These are phyloP conservation scores for Aspergillus egyptiacus DNA, from an alignment of 495 filamentous ascomycete genomes.

Conservation along the genomic window DNA sequence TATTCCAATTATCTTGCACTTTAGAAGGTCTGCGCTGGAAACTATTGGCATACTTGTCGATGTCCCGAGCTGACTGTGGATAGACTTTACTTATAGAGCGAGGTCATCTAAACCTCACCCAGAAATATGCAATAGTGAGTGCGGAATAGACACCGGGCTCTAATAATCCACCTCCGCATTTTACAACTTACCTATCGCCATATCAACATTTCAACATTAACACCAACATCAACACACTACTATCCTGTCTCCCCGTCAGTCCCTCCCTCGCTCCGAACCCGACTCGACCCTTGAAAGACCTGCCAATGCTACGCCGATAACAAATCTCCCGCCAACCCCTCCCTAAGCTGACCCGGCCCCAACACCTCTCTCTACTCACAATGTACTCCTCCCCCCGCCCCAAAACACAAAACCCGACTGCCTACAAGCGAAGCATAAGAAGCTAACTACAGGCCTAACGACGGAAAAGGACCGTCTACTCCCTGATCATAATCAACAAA, in stretches of 20 bases:
- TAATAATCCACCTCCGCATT: constrained; percentile 6
- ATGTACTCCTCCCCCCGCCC: background rate
- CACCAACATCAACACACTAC: too few relatives aligned
- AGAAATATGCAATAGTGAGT: background rate
- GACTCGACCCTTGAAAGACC: too few relatives aligned
- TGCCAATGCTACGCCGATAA: background rate
- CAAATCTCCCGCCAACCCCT: too few relatives aligned
- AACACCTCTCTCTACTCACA: constrained; percentile 3
- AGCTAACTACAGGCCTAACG: background rate
- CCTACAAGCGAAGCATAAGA: too few relatives aligned
- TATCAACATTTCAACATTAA: background rate
- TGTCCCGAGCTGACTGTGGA: background rate
- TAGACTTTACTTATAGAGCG: background rate
- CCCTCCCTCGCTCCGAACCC: too few relatives aligned
- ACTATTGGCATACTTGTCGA: too few relatives aligned
- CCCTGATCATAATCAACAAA: constrained; percentile 96
- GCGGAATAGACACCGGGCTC: background rate
- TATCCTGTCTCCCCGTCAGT: too few relatives aligned
- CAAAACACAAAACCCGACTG: background rate
- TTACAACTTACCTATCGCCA: background rate
- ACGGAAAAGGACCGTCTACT: constrained; percentile 77
- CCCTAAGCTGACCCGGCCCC: too few relatives aligned
- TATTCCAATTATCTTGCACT: too few relatives aligned
- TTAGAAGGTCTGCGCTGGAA: too few relatives aligned
- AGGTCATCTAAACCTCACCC: background rate